Conservation (phyloP, 139 green algal genomes). For the Pleodorina starrii region DNA sequence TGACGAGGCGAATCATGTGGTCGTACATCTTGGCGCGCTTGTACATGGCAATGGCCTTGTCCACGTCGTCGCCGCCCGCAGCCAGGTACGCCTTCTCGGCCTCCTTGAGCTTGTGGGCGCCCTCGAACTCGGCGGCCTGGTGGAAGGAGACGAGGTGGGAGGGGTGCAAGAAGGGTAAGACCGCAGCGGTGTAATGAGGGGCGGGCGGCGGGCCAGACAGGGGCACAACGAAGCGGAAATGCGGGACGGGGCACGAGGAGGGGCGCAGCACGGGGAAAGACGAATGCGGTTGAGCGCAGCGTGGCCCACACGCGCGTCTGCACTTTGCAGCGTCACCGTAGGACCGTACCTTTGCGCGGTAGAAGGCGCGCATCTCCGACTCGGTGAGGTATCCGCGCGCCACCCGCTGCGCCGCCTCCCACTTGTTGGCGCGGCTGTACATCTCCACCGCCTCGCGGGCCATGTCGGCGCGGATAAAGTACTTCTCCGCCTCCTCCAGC, state of each 20-base stretch:
- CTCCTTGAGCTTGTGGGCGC: constrained; percentile 70
- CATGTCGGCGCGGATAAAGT: constrained; percentile 76
- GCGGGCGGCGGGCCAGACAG: too few relatives aligned
- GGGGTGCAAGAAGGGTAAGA: too few relatives aligned
- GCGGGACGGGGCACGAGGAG: too few relatives aligned
- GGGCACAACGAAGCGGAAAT: too few relatives aligned
- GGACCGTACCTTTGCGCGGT: constrained; percentile 49
- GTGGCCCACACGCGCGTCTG: too few relatives aligned
- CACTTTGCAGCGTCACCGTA: not conserved
- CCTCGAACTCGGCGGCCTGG: constrained; percentile 78
- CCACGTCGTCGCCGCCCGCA: constrained; percentile 66
- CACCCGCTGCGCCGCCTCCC: constrained; percentile 86
- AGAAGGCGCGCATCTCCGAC: constrained; percentile 71
- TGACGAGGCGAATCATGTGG: constrained; percentile 84
- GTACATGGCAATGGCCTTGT: constrained; percentile 89
- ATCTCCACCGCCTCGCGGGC: constrained; percentile 82
- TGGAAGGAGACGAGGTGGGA: not conserved
- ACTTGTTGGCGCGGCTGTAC: constrained; percentile 82
- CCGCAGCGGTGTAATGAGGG: too few relatives aligned
- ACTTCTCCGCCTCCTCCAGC: constrained; percentile 83
- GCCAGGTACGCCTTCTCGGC: constrained; percentile 85
- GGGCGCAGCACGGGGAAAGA: too few relatives aligned
- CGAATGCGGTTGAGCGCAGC: too few relatives aligned
- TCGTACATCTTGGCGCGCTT: constrained; percentile 81
- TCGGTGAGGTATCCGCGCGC: constrained; percentile 82